phyloP scores from a whole-genome alignment of 495 filamentous ascomycete species.

The Talaromyces adpressus region DNA sequence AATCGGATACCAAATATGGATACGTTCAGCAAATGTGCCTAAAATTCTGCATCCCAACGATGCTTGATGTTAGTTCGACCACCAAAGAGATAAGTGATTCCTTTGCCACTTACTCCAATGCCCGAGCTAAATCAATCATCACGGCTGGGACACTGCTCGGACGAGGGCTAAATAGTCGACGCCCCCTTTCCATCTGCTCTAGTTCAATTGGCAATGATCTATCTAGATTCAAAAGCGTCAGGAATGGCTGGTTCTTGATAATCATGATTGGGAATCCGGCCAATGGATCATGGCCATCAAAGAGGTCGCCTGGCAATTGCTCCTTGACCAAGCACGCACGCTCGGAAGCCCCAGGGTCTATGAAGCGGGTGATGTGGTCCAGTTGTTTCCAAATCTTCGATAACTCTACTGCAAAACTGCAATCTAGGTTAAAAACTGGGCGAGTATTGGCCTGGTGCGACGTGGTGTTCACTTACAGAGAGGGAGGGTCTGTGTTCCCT shows the following conservation, averaged over 20 bases:
- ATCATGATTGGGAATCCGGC: slow-evolving; percentile 1
- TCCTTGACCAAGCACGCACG: slow-evolving; percentile 1
- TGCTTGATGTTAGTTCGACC: neutral
- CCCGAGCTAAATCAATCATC: neutral
- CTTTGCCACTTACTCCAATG: slow-evolving; percentile 2
- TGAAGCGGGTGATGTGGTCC: neutral
- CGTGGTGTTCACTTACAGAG: neutral
- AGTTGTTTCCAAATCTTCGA: slow-evolving; percentile 1
- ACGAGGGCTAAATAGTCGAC: neutral
- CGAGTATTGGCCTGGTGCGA: neutral
- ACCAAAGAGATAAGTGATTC: neutral
- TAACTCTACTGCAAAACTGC: neutral
- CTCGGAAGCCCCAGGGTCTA: neutral
- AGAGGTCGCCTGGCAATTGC: neutral
- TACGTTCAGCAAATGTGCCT: neutral
- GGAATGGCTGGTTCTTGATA: slow-evolving; percentile 2
- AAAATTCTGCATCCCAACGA: neutral
- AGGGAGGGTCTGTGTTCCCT: slow-evolving; percentile 1
- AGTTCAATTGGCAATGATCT: neutral
- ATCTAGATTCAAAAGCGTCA: neutral
- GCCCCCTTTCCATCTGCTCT: neutral
- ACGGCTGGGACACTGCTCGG: neutral
- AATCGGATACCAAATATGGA: slow-evolving; percentile 4
- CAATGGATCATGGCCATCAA: neutral
- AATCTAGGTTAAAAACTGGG: neutral